These are phyloP conservation scores for Trichoderma asperellum DNA, from an alignment of 2,329 filamentous ascomycete genomes.

Conservation along the genomic window DNA sequence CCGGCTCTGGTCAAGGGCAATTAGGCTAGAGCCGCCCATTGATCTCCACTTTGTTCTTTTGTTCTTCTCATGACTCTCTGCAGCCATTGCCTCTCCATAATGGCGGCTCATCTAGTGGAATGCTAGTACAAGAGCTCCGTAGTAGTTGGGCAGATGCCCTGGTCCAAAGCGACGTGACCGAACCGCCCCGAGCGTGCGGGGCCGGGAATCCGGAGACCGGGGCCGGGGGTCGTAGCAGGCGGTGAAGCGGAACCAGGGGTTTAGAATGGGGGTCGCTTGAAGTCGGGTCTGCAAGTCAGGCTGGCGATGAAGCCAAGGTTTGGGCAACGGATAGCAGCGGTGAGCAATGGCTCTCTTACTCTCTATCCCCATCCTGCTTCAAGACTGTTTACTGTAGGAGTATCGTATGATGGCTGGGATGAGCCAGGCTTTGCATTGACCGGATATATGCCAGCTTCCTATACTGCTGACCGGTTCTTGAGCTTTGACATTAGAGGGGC, in stretches of 20 bases:
- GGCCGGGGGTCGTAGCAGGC: constrained; percentile 27
- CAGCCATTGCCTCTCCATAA: background rate
- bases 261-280: background rate
- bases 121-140: background rate
- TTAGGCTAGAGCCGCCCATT: background rate
- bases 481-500: background rate
- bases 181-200: constrained; percentile 27
- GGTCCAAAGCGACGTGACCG: constrained; percentile 17
- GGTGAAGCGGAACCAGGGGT: constrained; percentile 22
- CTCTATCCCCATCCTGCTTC: background rate
- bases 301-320: constrained; percentile 14
- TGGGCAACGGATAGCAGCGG: constrained; percentile 20
- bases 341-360: constrained; percentile 6
- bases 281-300: constrained; percentile 16
- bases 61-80: background rate
- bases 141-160: constrained; percentile 10
- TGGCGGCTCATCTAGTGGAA: background rate
- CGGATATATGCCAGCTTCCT: background rate
- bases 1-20: background rate
- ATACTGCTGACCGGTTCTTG: background rate
- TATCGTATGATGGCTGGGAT: constrained; percentile 7
- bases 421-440: background rate
- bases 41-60: constrained; percentile 1
- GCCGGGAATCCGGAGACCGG: constrained; percentile 30
- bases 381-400: background rate